Base-by-base conservation (phyloP, 75 land plant species). In the Sequoiadendron giganteum region DNA sequence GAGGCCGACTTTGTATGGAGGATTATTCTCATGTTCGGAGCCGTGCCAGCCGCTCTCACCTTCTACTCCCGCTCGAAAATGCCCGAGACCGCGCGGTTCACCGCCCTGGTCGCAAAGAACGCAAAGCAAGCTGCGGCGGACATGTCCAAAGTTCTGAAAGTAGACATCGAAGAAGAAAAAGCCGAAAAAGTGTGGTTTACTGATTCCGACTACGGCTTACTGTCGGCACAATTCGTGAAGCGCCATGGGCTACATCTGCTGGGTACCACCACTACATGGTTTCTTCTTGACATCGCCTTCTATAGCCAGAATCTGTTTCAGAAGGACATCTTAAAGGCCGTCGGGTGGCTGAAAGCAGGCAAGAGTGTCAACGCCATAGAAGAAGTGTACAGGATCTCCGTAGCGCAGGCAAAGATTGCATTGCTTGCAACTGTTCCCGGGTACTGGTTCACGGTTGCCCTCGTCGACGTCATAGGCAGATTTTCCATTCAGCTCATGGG, bases 21-120 rank as follows among this genome's bases (percentile, higher is more conserved):
- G 28, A 79, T 92, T 38, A 88, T 92, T 19, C 82, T 92, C 90
- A 91, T 88, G 87, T 84, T 93, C 76, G 94, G 94, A 10, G 91
- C 93, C 9, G 15, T 90, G 6, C 93, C 93, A 3, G 93, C 93
- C 10, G 93, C 93, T 38, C 39, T 91, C 2, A 92, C 93, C 8
- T 92, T 78, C 86, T 93, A 93, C 91, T 93, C 85, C 85, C 89
- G 93, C n/a, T 89, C 88, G 89, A 83, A 92, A 86, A 91, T 91
- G 93, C 93, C 93, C 19, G 93, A 92, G 83, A 92, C 94, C 6
- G 94, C 94, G 18, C 91, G 93, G 1, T 91, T 85, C 93, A 93
- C 93, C 21, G 93, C 93, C 28, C 88, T 91, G 10, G 93, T 92
- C 14, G 91, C 86, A 15, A 40, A 48, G 68, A 87, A 93, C 83